phyloP scores from a whole-genome alignment of 1,284 basidiomycete genomes.

The Ganoderma lingzhi region DNA sequence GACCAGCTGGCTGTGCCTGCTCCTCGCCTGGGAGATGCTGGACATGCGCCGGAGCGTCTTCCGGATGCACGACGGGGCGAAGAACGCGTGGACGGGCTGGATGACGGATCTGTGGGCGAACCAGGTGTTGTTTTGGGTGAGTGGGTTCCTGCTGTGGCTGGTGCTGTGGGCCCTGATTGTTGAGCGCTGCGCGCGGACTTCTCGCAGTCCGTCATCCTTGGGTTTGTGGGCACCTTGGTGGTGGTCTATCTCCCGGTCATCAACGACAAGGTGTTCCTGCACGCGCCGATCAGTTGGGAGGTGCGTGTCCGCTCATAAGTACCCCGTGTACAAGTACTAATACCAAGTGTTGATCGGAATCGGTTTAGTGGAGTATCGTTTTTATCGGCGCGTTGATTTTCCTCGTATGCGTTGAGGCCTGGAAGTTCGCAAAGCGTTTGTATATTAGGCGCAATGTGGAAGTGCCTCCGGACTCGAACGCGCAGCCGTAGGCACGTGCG shows the following conservation, averaged over 20 bases:
- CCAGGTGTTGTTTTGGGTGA: background rate
- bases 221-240: conserved; percentile 1
- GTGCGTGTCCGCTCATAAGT: background rate
- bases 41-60: conserved; percentile 44
- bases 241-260: background rate
- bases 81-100: conserved; percentile 32
- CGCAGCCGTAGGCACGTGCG: background rate
- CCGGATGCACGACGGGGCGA: conserved; percentile 43
- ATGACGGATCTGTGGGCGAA: background rate
- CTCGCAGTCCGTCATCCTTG: background rate
- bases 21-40: conserved; percentile 53
- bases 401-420: background rate
- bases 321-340: background rate
- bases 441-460: background rate
- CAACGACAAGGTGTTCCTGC: background rate
- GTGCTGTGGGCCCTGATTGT: no score
- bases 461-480: background rate
- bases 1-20: conserved; percentile 56
- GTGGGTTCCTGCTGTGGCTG: background rate
- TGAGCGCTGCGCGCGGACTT: background rate
- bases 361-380: background rate
- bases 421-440: background rate
- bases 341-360: background rate
- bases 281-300: background rate
- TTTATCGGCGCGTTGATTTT: background rate